Conservation (phyloP, 805 yeast species). For the Nadsonia fulvescens region DNA sequence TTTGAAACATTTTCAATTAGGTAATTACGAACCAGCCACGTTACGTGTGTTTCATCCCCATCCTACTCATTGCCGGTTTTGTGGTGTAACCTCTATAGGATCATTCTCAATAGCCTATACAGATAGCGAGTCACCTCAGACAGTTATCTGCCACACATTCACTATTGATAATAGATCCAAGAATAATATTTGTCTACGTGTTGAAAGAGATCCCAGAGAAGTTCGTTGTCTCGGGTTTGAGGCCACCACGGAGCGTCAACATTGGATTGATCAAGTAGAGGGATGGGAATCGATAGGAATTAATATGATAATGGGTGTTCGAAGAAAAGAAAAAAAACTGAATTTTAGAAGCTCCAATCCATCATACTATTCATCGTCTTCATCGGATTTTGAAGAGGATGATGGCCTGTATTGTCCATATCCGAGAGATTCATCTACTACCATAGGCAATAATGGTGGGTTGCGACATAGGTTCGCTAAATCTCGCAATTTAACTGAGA, state of each 20-base stretch:
- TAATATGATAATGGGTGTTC: constrained; percentile 56
- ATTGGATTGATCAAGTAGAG: constrained; percentile 48
- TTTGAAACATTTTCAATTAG: constrained; percentile 41
- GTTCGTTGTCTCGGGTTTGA: constrained; percentile 78
- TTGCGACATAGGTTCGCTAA: no score
- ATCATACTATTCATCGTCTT: no score
- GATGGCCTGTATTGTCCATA: no score
- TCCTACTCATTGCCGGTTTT: constrained; percentile 76
- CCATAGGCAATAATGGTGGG: no score
- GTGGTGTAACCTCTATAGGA: constrained; percentile 73
- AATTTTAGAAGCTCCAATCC: no score
- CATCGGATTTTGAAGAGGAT: no score
- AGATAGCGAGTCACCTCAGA: constrained; percentile 30
- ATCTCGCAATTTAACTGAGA: no score
- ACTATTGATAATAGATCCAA: constrained; percentile 58
- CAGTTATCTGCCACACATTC: constrained; percentile 55
- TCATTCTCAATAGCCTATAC: constrained; percentile 60
- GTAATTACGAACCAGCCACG: constrained; percentile 39
- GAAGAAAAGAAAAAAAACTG: constrained; percentile 27
- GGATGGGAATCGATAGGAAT: constrained; percentile 68
- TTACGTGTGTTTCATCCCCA: constrained; percentile 63
- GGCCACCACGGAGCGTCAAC: constrained; percentile 49
- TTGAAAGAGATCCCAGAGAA: constrained; percentile 84
- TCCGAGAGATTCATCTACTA: no score
- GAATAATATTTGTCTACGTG: constrained; percentile 66